These are phyloP conservation scores for Pyronema domesticum DNA, from an alignment of 495 filamentous ascomycete genomes.

Conservation along the genomic window DNA sequence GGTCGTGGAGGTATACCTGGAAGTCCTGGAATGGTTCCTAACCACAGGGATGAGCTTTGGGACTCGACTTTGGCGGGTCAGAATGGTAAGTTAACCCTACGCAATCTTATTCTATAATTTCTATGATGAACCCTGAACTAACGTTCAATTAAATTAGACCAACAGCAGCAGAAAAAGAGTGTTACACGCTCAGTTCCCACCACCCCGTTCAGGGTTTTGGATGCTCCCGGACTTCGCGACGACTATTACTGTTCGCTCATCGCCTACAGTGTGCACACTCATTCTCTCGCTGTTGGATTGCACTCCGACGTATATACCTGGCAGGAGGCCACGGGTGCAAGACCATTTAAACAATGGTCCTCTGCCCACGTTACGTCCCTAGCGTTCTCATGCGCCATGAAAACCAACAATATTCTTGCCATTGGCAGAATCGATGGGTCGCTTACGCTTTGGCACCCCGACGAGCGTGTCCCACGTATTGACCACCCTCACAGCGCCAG, in stretches of 20 bases:
- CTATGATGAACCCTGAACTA: not conserved
- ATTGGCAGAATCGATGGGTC: slow-evolving; percentile 57
- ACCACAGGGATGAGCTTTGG: not conserved
- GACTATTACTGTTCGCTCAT: slow-evolving; percentile 92
- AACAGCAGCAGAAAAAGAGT: not conserved
- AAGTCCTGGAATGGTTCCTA: not conserved
- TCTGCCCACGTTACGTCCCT: slow-evolving; percentile 56
- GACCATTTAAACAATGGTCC: slow-evolving; percentile 22
- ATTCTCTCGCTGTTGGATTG: slow-evolving; percentile 71
- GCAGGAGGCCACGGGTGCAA: slow-evolving; percentile 51
- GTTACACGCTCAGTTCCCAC: slow-evolving; percentile 3
- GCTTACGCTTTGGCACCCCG: slow-evolving; percentile 41
- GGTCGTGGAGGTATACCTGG: not conserved
- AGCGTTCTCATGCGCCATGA: slow-evolving; percentile 68
- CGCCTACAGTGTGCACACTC: slow-evolving; percentile 56
- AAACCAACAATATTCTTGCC: slow-evolving; percentile 63
- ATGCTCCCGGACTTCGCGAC: slow-evolving; percentile 73
- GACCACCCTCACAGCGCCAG: slow-evolving; percentile 49
- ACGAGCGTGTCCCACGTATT: slow-evolving; percentile 47
- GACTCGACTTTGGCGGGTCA: not conserved
- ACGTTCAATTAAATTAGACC: not conserved
- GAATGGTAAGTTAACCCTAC: not conserved
- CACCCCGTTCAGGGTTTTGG: slow-evolving; percentile 40
- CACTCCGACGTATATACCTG: slow-evolving; percentile 66
- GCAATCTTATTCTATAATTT: not conserved